These are phyloP conservation scores for Claviceps humidiphila DNA, from an alignment of 2,329 filamentous ascomycete genomes.

Conservation along the genomic window DNA sequence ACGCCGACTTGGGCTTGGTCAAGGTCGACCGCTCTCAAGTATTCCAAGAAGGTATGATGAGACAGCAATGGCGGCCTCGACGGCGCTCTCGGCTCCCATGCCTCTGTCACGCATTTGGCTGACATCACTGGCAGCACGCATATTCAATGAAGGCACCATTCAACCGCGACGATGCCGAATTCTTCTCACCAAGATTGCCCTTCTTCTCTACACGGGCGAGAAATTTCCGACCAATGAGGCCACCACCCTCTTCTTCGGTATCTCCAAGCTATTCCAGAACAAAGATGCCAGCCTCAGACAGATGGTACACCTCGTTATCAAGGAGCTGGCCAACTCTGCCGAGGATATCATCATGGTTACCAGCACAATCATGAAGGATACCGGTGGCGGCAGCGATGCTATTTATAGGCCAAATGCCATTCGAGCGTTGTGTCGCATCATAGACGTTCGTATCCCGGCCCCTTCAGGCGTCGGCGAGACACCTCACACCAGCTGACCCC, in stretches of 20 bases:
- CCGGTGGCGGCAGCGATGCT: constrained; percentile 84
- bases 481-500: neutral
- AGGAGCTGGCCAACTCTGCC: constrained; percentile 88
- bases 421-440: constrained; percentile 87
- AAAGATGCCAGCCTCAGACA: constrained; percentile 96
- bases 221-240: constrained; percentile 95
- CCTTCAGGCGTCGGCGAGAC: neutral
- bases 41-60: constrained; percentile 81
- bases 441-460: constrained; percentile 53
- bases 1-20: constrained; percentile 84
- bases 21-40: constrained; percentile 96
- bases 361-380: constrained; percentile 99
- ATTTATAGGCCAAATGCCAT: constrained; percentile 95
- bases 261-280: constrained; percentile 98
- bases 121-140: constrained; percentile 49
- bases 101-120: neutral
- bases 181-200: constrained; percentile 90
- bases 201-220: constrained; percentile 93
- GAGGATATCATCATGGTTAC: constrained; percentile 99
- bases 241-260: constrained; percentile 95
- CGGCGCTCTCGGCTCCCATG: neutral
- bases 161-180: constrained; percentile 96
- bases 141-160: constrained; percentile 96
- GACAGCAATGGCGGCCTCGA: neutral
- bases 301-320: constrained; percentile 97